Base-by-base conservation (phyloP, 345 rosid genomes). In the Chamaenerion angustifolium region DNA sequence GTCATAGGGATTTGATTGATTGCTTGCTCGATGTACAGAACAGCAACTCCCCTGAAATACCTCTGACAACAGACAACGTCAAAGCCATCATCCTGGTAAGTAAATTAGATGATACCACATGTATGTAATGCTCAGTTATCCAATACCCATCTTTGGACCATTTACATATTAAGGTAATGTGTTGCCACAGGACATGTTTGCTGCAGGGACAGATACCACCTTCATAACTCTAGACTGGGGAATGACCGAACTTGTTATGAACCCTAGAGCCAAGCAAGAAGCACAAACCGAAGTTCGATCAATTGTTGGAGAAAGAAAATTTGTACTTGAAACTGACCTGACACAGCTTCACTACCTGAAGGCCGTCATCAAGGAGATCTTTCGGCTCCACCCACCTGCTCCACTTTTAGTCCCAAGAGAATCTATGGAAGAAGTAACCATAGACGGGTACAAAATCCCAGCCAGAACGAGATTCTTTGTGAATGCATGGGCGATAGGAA, bases 401-500 rank as follows among this genome's bases (percentile, higher is more conserved):
- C 81, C 81, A 1, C 59, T 79, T 48, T 40, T 73, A 50, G 47
- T 79, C 14, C 85, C 82, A 16, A 71, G 85, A 23, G 82, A 76
- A 60, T 68, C 85, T 47, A 73, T 63, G 75, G 54, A 67, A 54
- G 72, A 71, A 0, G 35, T 70, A 42, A 64, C 58, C 13, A 66
- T 76, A 5, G 61, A 64, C 21, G 80, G 75, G 42, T 79, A 70
- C 51, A 68, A 57, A 12, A 66, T 79, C 56, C 75, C 73, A 6
- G 60, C 66, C 6, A 71, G 68, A 58, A 75, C 72, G 18, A 40
- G 69, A 42, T 44, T 73, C 50, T 64, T 56, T 23, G 46, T 76
- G 11, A 76, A 76, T 14, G 73, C 54, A 16, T 43, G 65, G 58
- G 72, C 78, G 2, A 75, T 72, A 16, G 81, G 76, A 31, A 67